Percentiles rank a stretch among this genome's conserved stretches.
phyloP scores from a whole-genome alignment of 306 rosid genomes.

The Castanea mollissima region DNA sequence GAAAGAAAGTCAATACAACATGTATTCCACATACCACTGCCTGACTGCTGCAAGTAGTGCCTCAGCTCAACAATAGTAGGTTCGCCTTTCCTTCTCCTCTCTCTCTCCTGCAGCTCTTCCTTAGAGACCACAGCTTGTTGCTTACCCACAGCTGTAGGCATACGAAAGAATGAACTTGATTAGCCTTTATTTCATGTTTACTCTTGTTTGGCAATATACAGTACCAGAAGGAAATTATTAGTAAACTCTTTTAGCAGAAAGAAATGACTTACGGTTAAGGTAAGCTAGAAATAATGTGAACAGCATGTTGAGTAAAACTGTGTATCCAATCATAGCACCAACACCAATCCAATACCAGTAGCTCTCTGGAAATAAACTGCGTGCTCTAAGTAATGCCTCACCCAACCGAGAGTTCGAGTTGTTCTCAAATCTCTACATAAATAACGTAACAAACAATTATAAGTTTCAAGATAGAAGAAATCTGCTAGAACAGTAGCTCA shows the following conservation, averaged over 20 bases:
- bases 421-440: slow-evolving; percentile 51
- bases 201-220: slow-evolving; percentile 19
- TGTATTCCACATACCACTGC: slow-evolving; percentile 55
- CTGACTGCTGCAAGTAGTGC: slow-evolving; percentile 80
- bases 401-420: slow-evolving; percentile 62
- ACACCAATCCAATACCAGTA: slow-evolving; percentile 99
- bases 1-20: neutral
- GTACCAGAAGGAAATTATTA: slow-evolving; percentile 20
- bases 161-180: slow-evolving; percentile 9
- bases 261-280: slow-evolving; percentile 83
- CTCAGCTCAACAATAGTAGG: slow-evolving; percentile 74
- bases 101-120: slow-evolving; percentile 84
- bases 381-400: slow-evolving; percentile 58
- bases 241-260: slow-evolving; percentile 18
- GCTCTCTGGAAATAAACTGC: slow-evolving; percentile 69
- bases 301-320: slow-evolving; percentile 73
- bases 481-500: slow-evolving; percentile 1
- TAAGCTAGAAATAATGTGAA: slow-evolving; percentile 83
- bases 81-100: slow-evolving; percentile 81
- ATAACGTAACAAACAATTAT: slow-evolving; percentile 17
- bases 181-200: slow-evolving; percentile 7
- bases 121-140: slow-evolving; percentile 90
- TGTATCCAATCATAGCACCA: slow-evolving; percentile 94
- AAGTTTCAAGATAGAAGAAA: slow-evolving; percentile 24
- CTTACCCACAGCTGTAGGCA: slow-evolving; percentile 69